A percentile compares a stretch with the other conserved stretches of the same genome.
These are phyloP conservation scores for Iberis pinnata DNA, from an alignment of 345 rosid genomes.

Conservation along the genomic window DNA sequence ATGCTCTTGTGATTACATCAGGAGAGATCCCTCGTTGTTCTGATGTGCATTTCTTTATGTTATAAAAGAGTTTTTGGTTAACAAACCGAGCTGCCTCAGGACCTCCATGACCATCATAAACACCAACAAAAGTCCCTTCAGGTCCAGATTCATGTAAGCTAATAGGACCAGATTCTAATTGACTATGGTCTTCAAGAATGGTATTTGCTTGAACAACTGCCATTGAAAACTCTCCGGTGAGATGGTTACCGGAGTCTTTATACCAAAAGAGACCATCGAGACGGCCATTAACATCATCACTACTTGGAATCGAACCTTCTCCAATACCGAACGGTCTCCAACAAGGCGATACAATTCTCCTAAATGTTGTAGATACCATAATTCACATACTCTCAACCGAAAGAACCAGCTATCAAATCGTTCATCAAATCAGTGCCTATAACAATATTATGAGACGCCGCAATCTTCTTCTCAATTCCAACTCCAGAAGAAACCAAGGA, in stretches of 20 bases:
- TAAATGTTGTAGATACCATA: conserved; percentile 67
- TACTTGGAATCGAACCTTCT: conserved; percentile 47
- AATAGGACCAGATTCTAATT: conserved; percentile 90
- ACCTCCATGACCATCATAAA: conserved; percentile 99
- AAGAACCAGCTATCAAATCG: conserved; percentile 60
- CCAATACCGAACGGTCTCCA: conserved; percentile 80
- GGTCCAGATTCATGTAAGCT: conserved; percentile 70
- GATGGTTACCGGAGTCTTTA: conserved; percentile 67
- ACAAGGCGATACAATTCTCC: conserved; percentile 75
- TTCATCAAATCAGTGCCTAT: conserved; percentile 39
- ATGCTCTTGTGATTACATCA: conserved; percentile 75
- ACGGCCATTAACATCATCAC: conserved; percentile 50
- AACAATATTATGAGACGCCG: conserved; percentile 31
- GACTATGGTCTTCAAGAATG: conserved; percentile 76
- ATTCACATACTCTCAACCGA: conserved; percentile 68
- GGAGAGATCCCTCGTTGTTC: conserved; percentile 71
- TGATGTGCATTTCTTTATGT: conserved; percentile 58
- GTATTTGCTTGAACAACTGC: conserved; percentile 88
- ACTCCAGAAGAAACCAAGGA: conserved; percentile 39
- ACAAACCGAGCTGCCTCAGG: conserved; percentile 88
- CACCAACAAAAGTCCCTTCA: conserved; percentile 87
- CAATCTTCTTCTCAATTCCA: conserved; percentile 39
- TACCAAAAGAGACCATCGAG: conserved; percentile 83
- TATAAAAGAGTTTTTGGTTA: conserved; percentile 55
- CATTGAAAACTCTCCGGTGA: conserved; percentile 83